A percentile compares a stretch with the other conserved stretches of the same genome.
phyloP scores from a whole-genome alignment of 179 eudicot genomes.

The Amaranthus tricolor region DNA sequence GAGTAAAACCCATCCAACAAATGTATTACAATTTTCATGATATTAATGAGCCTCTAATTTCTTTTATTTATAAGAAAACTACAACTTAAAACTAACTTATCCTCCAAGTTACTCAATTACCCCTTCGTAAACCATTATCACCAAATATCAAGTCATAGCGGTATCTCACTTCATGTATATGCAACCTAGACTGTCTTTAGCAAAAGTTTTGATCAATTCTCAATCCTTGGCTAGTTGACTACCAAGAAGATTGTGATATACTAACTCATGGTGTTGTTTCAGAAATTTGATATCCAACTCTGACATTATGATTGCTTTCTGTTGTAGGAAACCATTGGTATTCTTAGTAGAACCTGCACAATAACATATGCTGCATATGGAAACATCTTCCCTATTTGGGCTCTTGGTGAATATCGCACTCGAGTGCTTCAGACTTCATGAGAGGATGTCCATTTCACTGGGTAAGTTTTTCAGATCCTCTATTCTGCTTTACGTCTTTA shows the following conservation, averaged over 20 bases:
- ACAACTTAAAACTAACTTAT: no score
- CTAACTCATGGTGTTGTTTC: background rate
- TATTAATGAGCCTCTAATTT: no score
- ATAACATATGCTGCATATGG: constrained; percentile 86
- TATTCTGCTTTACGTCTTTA: no score
- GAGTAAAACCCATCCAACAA: no score
- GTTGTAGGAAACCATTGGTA: constrained; percentile 81
- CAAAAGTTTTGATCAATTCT: no score
- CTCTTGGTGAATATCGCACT: constrained; percentile 71
- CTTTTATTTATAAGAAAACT: no score
- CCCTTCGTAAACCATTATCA: no score
- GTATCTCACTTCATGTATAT: no score
- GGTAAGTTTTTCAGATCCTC: background rate
- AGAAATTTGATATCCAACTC: background rate
- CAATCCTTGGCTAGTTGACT: background rate
- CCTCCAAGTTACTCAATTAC: no score
- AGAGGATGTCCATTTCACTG: constrained; percentile 1
- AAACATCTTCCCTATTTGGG: constrained; percentile 85
- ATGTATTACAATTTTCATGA: no score
- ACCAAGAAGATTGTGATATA: background rate
- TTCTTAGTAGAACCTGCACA: constrained; percentile 84
- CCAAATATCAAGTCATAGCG: no score
- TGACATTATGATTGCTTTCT: constrained; percentile 11
- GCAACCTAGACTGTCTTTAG: no score
- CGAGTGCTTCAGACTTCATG: constrained; percentile 43